These are phyloP conservation scores for Fusarium sp. DNA, from an alignment of 2,329 filamentous ascomycete species.

Conservation along the genomic window DNA sequence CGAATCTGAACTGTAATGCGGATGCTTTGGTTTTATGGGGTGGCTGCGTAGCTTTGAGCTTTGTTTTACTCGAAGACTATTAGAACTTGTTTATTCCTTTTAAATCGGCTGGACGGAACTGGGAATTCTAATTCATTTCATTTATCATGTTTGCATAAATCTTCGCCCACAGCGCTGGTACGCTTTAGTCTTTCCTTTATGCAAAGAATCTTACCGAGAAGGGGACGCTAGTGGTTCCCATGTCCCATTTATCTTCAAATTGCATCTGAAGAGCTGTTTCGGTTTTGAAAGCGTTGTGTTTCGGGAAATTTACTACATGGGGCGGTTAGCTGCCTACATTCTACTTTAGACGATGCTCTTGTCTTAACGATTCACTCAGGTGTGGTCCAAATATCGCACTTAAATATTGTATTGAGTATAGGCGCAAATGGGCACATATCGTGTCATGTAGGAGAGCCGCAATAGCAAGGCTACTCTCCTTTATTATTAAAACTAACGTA, in stretches of 20 bases:
- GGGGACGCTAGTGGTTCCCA: neutral
- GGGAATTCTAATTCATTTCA: constrained; percentile 20
- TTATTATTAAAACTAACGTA: constrained; percentile 34
- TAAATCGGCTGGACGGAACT: constrained; percentile 8
- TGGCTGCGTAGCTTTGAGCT: constrained; percentile 14
- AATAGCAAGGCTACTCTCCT: constrained; percentile 2
- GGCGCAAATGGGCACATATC: constrained; percentile 6
- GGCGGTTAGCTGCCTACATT: no score
- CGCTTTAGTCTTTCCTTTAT: neutral
- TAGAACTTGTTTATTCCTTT: constrained; percentile 13
- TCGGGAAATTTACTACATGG: no score
- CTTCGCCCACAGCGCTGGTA: neutral
- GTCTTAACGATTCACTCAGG: neutral
- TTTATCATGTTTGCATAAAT: constrained; percentile 32
- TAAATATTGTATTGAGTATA: constrained; percentile 32
- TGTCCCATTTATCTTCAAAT: neutral
- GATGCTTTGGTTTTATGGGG: constrained; percentile 22
- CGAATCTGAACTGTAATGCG: constrained; percentile 15
- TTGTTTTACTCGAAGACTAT: constrained; percentile 18
- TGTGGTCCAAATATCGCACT: constrained; percentile 10
- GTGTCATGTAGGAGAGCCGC: constrained; percentile 9
- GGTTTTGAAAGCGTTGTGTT: no score
- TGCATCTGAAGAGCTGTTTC: neutral
- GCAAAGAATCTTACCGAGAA: neutral
- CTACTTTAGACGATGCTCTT: no score